phyloP scores from a whole-genome alignment of 73 alveolate genomes.

The Urostyla sp. region DNA sequence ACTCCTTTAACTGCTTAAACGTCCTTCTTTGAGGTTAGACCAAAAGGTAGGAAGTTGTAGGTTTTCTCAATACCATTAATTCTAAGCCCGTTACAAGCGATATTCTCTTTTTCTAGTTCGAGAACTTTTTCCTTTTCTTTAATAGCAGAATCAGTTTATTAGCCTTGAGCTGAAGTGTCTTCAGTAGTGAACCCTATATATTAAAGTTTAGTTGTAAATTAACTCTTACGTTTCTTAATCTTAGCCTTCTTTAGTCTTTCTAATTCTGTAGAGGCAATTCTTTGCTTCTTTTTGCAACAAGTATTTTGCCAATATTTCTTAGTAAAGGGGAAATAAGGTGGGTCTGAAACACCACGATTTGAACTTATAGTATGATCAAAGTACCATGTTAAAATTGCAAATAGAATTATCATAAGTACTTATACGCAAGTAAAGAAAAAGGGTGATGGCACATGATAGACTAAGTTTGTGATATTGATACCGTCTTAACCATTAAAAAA shows the following conservation, averaged over 20 bases:
- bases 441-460: slow-evolving; percentile 37
- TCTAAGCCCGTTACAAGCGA: slow-evolving; percentile 33
- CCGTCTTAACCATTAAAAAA: background rate
- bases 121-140: slow-evolving; percentile 39
- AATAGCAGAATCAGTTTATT: slow-evolving; percentile 29
- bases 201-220: too few species aligned
- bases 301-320: slow-evolving; percentile 42
- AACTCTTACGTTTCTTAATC: too few species aligned
- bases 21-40: slow-evolving; percentile 51
- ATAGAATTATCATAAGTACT: background rate
- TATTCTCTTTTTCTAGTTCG: background rate
- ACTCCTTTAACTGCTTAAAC: slow-evolving; percentile 46
- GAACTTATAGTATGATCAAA: slow-evolving; percentile 57
- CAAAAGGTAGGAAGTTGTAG: slow-evolving; percentile 34
- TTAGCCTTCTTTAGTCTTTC: too few species aligned
- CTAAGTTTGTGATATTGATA: background rate
- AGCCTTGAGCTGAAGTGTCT: too few species aligned
- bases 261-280: too few species aligned
- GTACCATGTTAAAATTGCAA: slow-evolving; percentile 57
- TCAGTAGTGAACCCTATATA: too few species aligned
- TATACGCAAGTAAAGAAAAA: background rate
- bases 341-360: slow-evolving; percentile 55
- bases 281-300: too few species aligned
- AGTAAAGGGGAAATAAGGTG: slow-evolving; percentile 29
- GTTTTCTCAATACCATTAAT: slow-evolving; percentile 22